These are phyloP conservation scores for Lathyrus tuberosus DNA, from an alignment of 306 rosid genomes.

Conservation along the genomic window DNA sequence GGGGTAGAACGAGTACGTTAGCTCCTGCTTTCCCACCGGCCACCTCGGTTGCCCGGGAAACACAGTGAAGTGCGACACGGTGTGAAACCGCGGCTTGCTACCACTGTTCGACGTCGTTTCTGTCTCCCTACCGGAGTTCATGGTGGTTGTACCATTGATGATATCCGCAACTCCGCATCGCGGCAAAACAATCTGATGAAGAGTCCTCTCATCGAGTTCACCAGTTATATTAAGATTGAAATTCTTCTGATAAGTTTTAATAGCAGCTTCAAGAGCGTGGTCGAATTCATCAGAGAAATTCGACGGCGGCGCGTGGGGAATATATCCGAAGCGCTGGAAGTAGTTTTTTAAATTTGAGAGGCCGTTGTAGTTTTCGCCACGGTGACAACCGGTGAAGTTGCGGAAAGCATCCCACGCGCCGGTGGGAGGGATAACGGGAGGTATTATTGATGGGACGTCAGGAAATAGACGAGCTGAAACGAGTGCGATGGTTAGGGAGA, in stretches of 20 bases:
- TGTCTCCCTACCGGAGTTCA: slow-evolving; percentile 63
- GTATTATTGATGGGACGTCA: slow-evolving; percentile 47
- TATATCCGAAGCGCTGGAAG: slow-evolving; percentile 72
- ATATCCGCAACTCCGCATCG: slow-evolving; percentile 80
- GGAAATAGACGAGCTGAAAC: slow-evolving; percentile 71
- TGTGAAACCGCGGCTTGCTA: slow-evolving; percentile 46
- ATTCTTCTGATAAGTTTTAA: slow-evolving; percentile 68
- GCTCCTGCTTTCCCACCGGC: slow-evolving; percentile 54
- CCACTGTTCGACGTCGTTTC: neutral
- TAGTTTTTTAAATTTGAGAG: slow-evolving; percentile 64
- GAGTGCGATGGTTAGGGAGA: slow-evolving; percentile 14
- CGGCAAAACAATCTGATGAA: slow-evolving; percentile 50
- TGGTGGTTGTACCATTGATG: slow-evolving; percentile 61
- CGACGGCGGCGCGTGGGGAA: slow-evolving; percentile 45
- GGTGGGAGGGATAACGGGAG: neutral
- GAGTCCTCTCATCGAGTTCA: slow-evolving; percentile 57
- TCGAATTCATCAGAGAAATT: slow-evolving; percentile 77
- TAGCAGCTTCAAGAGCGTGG: slow-evolving; percentile 51
- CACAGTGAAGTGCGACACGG: slow-evolving; percentile 64
- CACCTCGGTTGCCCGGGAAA: slow-evolving; percentile 69
- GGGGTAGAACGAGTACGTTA: slow-evolving; percentile 69
- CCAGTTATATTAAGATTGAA: slow-evolving; percentile 87
- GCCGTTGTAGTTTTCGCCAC: slow-evolving; percentile 53
- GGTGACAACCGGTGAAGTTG: slow-evolving; percentile 57
- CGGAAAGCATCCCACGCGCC: slow-evolving; percentile 65